A percentile compares a stretch with the other conserved stretches of the same genome.
Evolutionary conservation across 2,329 filamentous ascomycete genomes (phyloP).

Genomic region (Colletotrichum acutatum): DNA sequence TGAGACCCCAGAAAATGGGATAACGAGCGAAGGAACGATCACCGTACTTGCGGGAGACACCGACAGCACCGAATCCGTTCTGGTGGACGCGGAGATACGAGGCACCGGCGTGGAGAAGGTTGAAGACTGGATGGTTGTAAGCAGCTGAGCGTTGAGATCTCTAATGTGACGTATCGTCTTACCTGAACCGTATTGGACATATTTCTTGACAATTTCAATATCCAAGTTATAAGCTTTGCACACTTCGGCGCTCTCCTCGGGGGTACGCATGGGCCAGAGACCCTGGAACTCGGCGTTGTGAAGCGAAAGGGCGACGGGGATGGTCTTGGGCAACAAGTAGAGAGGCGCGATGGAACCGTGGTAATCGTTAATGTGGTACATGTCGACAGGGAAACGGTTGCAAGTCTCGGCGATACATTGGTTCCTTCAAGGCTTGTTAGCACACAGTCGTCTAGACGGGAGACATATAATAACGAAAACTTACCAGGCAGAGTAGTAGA

Average conservation of each 20-base stretch:
- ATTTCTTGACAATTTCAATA: conserved; percentile 65
- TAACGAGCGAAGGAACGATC: conserved; percentile 74
- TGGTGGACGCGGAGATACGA: conserved; percentile 75
- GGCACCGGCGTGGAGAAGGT: conserved; percentile 73
- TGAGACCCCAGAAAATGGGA: conserved; percentile 76
- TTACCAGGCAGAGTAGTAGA: conserved; percentile 75
- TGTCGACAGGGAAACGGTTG: conserved; percentile 69
- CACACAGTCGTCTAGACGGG: neutral
- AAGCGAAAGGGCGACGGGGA: conserved; percentile 71
- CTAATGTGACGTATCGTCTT: neutral
- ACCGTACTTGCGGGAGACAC: conserved; percentile 75
- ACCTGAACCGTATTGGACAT: conserved; percentile 72
- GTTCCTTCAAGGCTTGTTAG: conserved; percentile 49
- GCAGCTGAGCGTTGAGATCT: neutral
- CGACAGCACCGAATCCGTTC: conserved; percentile 74
- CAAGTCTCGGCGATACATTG: conserved; percentile 74
- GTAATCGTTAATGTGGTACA: conserved; percentile 76
- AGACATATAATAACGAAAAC: neutral
- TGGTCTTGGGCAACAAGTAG: conserved; percentile 71
- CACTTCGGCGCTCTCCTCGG: conserved; percentile 70
- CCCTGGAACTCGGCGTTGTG: conserved; percentile 79
- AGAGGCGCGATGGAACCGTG: conserved; percentile 73
- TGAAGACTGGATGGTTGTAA: conserved; percentile 61
- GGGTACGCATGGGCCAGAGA: conserved; percentile 73
- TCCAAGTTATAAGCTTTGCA: conserved; percentile 73